Conservation (phyloP, 2,329 filamentous ascomycete genomes). For the Leptodontidium sp. region DNA sequence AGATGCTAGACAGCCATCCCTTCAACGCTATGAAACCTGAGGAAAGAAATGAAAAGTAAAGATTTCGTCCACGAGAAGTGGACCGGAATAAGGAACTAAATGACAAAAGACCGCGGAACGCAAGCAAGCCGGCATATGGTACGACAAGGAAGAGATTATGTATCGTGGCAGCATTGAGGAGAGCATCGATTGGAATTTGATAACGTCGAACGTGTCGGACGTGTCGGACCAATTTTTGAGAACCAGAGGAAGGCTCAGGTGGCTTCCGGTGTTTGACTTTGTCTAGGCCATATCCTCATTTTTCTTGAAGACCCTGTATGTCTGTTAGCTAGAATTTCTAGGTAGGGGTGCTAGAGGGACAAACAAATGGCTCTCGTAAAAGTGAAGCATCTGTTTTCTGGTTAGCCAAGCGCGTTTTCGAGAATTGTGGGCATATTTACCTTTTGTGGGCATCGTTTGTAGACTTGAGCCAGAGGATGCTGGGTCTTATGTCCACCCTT, state of each 20-base stretch:
- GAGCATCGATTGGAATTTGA: background rate
- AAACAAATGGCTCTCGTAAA: slow-evolving; percentile 59
- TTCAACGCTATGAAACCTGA: background rate
- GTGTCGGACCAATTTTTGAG: background rate
- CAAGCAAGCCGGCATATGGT: slow-evolving; percentile 12
- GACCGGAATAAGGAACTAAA: background rate
- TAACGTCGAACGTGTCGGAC: background rate
- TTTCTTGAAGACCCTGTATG: slow-evolving; percentile 41
- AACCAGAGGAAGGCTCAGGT: background rate
- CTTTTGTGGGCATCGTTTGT: slow-evolving; percentile 81
- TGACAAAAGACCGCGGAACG: background rate
- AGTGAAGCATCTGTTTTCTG: slow-evolving; percentile 53
- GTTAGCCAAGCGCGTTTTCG: slow-evolving; percentile 26
- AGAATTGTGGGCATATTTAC: slow-evolving; percentile 50
- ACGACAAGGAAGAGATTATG: background rate
- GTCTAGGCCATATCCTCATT: slow-evolving; percentile 20
- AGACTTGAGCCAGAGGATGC: slow-evolving; percentile 72
- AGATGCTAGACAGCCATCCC: background rate
- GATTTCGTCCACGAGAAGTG: background rate
- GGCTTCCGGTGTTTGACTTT: background rate
- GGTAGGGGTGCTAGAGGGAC: slow-evolving; percentile 23
- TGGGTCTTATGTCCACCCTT: slow-evolving; percentile 77
- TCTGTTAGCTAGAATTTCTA: slow-evolving; percentile 29
- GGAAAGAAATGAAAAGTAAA: background rate
- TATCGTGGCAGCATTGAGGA: background rate